Evolutionary conservation across 192 early-diverging fungal species (phyloP).

Genomic region (Pilobolus umbonatus): DNA sequence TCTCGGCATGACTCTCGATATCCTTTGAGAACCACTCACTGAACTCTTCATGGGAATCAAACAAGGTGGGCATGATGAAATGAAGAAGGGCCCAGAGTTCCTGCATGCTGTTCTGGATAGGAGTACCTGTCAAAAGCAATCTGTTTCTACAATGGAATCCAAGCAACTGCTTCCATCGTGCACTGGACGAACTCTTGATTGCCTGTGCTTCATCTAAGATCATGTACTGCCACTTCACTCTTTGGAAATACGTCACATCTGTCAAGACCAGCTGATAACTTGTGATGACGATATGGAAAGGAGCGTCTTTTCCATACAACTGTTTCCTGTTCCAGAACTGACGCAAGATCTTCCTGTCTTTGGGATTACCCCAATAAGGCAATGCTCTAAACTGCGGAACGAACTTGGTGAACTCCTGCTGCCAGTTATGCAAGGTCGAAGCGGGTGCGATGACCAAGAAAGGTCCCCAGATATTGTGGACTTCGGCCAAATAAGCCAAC

Average conservation of each 20-base stretch:
- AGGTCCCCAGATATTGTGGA: constrained; percentile 86
- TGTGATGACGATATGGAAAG: constrained; percentile 88
- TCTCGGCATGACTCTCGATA: constrained; percentile 86
- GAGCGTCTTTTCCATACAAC: constrained; percentile 66
- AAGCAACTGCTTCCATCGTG: constrained; percentile 84
- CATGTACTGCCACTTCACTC: constrained; percentile 95
- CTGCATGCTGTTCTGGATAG: constrained; percentile 93
- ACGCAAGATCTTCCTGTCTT: constrained; percentile 78
- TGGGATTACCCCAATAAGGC: constrained; percentile 85
- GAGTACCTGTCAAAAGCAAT: constrained; percentile 84
- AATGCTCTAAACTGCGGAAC: constrained; percentile 73
- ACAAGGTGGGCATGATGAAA: constrained; percentile 94
- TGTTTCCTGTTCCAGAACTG: constrained; percentile 77
- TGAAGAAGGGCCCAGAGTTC: constrained; percentile 92
- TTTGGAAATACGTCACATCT: constrained; percentile 76
- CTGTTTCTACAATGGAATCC: constrained; percentile 83
- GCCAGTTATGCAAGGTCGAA: constrained; percentile 91
- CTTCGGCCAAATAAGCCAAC: constrained; percentile 83
- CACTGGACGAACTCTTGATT: constrained; percentile 84
- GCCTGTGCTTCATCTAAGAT: constrained; percentile 92
- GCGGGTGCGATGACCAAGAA: constrained; percentile 87
- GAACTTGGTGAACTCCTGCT: constrained; percentile 80
- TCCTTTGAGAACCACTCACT: constrained; percentile 93
- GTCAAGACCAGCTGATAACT: constrained; percentile 80
- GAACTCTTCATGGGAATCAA: constrained; percentile 91